Conservation (phyloP, 306 rosid genomes). For the Prunus kanzakura region DNA sequence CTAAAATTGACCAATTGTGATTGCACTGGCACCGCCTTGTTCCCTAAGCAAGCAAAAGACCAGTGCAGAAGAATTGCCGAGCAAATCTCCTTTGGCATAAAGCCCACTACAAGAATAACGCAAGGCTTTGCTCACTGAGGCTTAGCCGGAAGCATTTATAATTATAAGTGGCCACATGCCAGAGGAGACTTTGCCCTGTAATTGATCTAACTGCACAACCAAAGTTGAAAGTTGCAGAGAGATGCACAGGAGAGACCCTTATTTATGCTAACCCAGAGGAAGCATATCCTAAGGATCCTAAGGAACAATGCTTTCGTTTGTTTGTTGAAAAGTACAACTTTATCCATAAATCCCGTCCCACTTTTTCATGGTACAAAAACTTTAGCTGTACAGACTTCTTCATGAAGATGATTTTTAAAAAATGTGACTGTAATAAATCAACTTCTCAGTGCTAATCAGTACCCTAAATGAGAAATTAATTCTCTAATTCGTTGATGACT, state of each 20-base stretch:
- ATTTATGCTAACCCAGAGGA: neutral
- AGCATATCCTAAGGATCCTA: slow-evolving; percentile 14
- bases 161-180: slow-evolving; percentile 49
- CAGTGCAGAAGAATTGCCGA: slow-evolving; percentile 50
- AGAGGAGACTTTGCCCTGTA: slow-evolving; percentile 59
- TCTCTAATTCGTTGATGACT: neutral
- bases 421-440: neutral
- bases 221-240: neutral
- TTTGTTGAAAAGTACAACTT: slow-evolving; percentile 4
- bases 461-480: neutral
- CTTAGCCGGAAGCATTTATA: neutral
- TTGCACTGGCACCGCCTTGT: too few species aligned
- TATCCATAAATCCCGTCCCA: neutral
- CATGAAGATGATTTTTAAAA: neutral
- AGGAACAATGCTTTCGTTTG: slow-evolving; percentile 4
- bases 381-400: neutral
- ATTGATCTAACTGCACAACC: slow-evolving; percentile 45
- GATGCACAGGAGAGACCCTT: neutral
- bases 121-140: neutral
- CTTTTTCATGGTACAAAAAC: neutral
- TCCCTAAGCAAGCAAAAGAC: neutral
- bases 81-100: slow-evolving; percentile 74
- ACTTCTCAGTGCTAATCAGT: neutral
- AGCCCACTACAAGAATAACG: slow-evolving; percentile 20
- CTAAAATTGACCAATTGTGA: neutral